These are phyloP conservation scores for Penicillium sp. DNA, from an alignment of 2,329 filamentous ascomycete species.

Conservation along the genomic window DNA sequence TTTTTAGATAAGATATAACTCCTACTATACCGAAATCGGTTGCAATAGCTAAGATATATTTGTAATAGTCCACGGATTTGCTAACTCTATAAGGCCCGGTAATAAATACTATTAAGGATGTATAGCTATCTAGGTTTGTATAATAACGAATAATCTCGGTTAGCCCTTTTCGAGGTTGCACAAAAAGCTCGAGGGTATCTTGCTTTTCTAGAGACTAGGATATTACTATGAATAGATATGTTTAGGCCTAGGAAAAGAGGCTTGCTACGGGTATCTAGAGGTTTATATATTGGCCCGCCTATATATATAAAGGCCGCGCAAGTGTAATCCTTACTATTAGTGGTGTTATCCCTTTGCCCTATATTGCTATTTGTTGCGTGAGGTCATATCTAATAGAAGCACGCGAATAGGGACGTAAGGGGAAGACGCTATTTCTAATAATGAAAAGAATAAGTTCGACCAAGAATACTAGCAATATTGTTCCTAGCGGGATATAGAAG, in stretches of 20 bases:
- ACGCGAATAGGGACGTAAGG: conserved; percentile 5
- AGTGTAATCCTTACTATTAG: conserved; percentile 7
- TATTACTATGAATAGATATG: conserved; percentile 10
- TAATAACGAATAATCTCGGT: conserved; percentile 2
- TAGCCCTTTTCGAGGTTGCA: conserved; percentile 8
- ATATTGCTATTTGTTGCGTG: background rate
- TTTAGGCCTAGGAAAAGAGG: conserved; percentile 7
- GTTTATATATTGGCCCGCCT: conserved; percentile 8
- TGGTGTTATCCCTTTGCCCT: conserved; percentile 3
- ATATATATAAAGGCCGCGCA: conserved; percentile 2
- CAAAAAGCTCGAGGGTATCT: conserved; percentile 9
- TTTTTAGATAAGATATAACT: conserved; percentile 8
- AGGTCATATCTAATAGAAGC: conserved; percentile 6
- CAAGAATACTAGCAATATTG: conserved; percentile 5
- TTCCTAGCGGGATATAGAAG: conserved; percentile 7
- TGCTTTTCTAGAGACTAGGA: conserved; percentile 11
- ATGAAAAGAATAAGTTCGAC: conserved; percentile 5
- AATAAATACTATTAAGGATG: conserved; percentile 3
- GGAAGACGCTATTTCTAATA: conserved; percentile 5
- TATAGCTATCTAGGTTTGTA: conserved; percentile 1
- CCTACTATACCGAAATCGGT: conserved; percentile 10
- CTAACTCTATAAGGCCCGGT: conserved; percentile 9
- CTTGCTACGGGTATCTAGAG: conserved; percentile 5
- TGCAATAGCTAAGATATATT: conserved; percentile 8
- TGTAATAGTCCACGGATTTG: conserved; percentile 5